Evolutionary conservation across 805 yeast species (phyloP).

Genomic region (Starmerella scarabaei): DNA sequence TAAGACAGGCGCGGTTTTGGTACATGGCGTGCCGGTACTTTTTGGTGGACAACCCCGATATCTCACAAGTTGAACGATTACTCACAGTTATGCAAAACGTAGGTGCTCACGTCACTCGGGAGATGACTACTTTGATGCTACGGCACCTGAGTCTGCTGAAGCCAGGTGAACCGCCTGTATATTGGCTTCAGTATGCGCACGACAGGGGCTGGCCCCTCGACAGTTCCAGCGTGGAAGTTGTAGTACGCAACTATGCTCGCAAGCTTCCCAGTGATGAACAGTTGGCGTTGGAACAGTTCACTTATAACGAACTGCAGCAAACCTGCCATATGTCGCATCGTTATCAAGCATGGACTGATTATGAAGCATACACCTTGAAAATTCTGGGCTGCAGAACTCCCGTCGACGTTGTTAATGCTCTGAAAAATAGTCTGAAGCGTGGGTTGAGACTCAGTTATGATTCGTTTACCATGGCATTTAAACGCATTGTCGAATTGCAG

Average conservation of each 20-base stretch:
- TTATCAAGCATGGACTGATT: too few species aligned
- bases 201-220: constrained; percentile 16
- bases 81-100: constrained; percentile 7
- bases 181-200: constrained; percentile 16
- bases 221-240: neutral
- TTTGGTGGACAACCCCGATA: constrained; percentile 6
- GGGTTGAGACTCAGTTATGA: constrained; percentile 15
- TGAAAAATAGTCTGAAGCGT: constrained; percentile 7
- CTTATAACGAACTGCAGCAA: neutral
- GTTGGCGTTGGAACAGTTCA: neutral
- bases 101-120: constrained; percentile 3
- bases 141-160: constrained; percentile 5
- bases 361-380: neutral
- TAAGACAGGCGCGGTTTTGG: neutral
- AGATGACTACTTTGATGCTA: constrained; percentile 13
- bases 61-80: constrained; percentile 8
- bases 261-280: neutral
- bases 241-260: neutral
- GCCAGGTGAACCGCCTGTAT: neutral
- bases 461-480: constrained; percentile 12
- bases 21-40: constrained; percentile 10
- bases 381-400: neutral
- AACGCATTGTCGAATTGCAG: constrained; percentile 7
- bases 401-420: constrained; percentile 2
- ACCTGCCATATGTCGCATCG: neutral